Conservation (phyloP, 2,329 filamentous ascomycete genomes). For the Dactylellina cionopaga region DNA sequence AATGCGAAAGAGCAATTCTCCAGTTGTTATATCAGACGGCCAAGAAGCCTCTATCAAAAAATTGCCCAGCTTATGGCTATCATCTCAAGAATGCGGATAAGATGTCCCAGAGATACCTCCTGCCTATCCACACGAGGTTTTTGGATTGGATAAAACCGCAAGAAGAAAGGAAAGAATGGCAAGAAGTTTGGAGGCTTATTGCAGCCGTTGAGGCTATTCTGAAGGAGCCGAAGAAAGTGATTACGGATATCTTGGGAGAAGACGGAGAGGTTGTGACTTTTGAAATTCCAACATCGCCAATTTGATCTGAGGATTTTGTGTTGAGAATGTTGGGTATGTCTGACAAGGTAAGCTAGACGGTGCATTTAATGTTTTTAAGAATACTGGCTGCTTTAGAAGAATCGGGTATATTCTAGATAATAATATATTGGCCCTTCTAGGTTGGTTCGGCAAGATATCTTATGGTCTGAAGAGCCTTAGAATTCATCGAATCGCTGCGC, state of each 20-base stretch:
- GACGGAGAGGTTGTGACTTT: conserved; percentile 26
- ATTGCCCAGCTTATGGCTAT: conserved; percentile 17
- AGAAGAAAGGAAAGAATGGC: conserved; percentile 14
- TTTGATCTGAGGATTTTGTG: conserved; percentile 12
- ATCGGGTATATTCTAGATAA: no score
- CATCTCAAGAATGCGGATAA: conserved; percentile 6
- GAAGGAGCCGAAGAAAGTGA: conserved; percentile 12
- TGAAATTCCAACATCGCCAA: not conserved
- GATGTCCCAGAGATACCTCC: conserved; percentile 13
- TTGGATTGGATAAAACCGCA: conserved; percentile 2
- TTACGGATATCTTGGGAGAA: conserved; percentile 15
- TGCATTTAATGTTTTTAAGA: no score
- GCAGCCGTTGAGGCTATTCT: conserved; percentile 23
- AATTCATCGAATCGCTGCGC: no score
- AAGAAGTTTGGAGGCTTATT: conserved; percentile 21
- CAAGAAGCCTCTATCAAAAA: not conserved
- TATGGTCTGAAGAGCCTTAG: no score
- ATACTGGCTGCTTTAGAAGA: no score
- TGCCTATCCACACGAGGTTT: conserved; percentile 6
- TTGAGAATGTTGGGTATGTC: conserved; percentile 35
- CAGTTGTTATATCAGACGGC: conserved; percentile 21
- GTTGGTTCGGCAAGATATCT: no score
- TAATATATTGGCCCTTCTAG: no score
- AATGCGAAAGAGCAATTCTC: conserved; percentile 28
- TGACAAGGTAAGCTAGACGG: not conserved